Conservation (phyloP, 2,329 filamentous ascomycete species). For the Diaporthe capsici region DNA sequence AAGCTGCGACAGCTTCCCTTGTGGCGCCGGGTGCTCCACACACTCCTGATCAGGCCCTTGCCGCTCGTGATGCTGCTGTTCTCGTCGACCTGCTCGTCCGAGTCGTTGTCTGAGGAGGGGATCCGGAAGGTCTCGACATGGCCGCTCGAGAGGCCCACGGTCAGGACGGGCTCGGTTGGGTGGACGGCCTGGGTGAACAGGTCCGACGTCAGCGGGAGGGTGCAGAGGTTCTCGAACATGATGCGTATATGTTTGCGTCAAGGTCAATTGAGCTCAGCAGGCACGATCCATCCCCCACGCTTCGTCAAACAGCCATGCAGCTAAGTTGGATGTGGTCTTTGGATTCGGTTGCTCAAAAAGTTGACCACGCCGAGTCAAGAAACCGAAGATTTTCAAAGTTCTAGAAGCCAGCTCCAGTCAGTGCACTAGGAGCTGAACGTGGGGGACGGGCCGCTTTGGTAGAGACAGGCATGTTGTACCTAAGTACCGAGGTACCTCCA, state of each 20-base stretch:
- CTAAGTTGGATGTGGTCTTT: background rate
- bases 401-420: constrained; percentile 17
- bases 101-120: constrained; percentile 64
- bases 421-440: constrained; percentile 5
- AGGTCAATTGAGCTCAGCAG: constrained; percentile 33
- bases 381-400: constrained; percentile 21
- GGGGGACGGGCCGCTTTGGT: constrained; percentile 22
- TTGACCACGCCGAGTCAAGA: constrained; percentile 19
- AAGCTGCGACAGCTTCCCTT: constrained; percentile 93
- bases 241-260: background rate
- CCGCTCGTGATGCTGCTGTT: constrained; percentile 71
- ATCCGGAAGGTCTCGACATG: constrained; percentile 89
- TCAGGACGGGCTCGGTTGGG: constrained; percentile 85
- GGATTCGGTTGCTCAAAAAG: background rate
- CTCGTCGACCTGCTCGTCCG: constrained; percentile 65
- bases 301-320: constrained; percentile 20
- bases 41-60: constrained; percentile 81
- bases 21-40: constrained; percentile 90
- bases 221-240: constrained; percentile 95
- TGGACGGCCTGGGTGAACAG: constrained; percentile 92
- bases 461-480: background rate
- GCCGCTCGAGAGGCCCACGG: constrained; percentile 86
- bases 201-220: constrained; percentile 86
- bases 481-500: constrained; percentile 16
- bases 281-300: constrained; percentile 31